Evolutionary conservation across 768 basidiomycete genomes (phyloP), one percentile per base, ranked within the genome.

Genomic region (Mycena olivaceomarginata): DNA sequence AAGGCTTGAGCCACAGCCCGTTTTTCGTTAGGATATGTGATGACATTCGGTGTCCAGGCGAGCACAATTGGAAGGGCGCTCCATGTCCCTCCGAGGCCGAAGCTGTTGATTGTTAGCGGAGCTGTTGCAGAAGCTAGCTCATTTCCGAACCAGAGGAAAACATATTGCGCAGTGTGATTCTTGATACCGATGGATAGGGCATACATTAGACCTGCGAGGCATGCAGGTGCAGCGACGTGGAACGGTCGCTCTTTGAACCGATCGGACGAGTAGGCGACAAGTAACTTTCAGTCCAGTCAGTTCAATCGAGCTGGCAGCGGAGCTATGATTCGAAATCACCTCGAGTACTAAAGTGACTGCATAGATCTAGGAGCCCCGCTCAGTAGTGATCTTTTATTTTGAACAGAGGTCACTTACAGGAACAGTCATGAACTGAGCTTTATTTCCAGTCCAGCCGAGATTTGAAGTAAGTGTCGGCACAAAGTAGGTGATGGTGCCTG

Each of bases 401-500:
- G 48, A 56, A 57, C 51, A n/a, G 67, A 67, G 53, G 63, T 64
- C 48, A 69, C 60, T 45, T 40, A 70, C 74, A 63, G 74, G 74
- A 63, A 75, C 74, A 46, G 74, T 75, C 74, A 75, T 75, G 62
- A 69, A 75, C 67, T 75, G 74, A 39, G 74, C 74, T 43, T 75
- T 75, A 65, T 75, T 75, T 69, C 74, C 74, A 31, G 60, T 69
- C 39, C 37, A 75, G 74, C 74, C 74, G 51, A 75, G 74, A 69
- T 75, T 75, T 45, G 67, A 63, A 43, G 74, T 75, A 48, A 75
- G 67, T 37, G 74, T 75, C 67, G 74, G 74, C 41, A 75, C 48
- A 64, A 75, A 75, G 51, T 75, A 75, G 39, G 74, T 75, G 67
- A 75, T 75, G 48, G 74, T 75, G 67, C 74, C 74, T 75, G 67